Evolutionary conservation across 2,329 filamentous ascomycete genomes (phyloP).

Genomic region (Fusarium musae): DNA sequence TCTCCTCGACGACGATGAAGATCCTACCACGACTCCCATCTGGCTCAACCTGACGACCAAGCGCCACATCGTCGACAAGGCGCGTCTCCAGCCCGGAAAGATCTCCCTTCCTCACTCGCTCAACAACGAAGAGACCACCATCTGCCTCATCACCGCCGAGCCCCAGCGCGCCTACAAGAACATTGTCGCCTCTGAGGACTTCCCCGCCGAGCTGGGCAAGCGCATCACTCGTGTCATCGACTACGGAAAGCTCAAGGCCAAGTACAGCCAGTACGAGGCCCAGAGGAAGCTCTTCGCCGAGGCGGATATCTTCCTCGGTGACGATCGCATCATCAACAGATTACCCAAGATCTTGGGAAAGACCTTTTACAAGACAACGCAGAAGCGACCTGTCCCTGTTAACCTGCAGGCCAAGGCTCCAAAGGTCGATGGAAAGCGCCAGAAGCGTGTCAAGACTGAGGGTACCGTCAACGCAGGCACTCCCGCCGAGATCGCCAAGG

Average conservation of each 20-base stretch:
- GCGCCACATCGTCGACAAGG: conserved; percentile 76
- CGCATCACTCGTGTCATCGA: conserved; percentile 83
- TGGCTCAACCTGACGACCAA: conserved; percentile 74
- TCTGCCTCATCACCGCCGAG: conserved; percentile 88
- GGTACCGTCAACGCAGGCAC: conserved; percentile 60
- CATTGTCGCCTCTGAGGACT: conserved; percentile 78
- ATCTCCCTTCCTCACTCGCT: conserved; percentile 82
- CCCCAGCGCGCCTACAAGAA: conserved; percentile 91
- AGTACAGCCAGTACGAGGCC: conserved; percentile 89
- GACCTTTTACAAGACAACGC: conserved; percentile 86
- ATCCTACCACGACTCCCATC: conserved; percentile 62
- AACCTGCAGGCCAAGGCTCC: conserved; percentile 71
- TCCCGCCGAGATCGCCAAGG: conserved; percentile 76
- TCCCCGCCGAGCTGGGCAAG: conserved; percentile 73
- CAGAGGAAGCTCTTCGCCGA: conserved; percentile 84
- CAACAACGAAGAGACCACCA: conserved; percentile 71
- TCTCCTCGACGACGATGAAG: conserved; percentile 61
- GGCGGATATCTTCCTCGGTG: conserved; percentile 93
- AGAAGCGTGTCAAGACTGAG: conserved; percentile 62
- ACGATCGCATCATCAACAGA: conserved; percentile 81
- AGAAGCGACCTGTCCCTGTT: conserved; percentile 89
- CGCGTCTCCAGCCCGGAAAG: conserved; percentile 84
- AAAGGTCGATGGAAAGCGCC: conserved; percentile 69
- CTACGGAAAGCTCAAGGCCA: conserved; percentile 79
- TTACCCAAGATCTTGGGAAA: conserved; percentile 87